Evolutionary conservation across 345 rosid species (phyloP).

Genomic region (Noccaea caerulescens): DNA sequence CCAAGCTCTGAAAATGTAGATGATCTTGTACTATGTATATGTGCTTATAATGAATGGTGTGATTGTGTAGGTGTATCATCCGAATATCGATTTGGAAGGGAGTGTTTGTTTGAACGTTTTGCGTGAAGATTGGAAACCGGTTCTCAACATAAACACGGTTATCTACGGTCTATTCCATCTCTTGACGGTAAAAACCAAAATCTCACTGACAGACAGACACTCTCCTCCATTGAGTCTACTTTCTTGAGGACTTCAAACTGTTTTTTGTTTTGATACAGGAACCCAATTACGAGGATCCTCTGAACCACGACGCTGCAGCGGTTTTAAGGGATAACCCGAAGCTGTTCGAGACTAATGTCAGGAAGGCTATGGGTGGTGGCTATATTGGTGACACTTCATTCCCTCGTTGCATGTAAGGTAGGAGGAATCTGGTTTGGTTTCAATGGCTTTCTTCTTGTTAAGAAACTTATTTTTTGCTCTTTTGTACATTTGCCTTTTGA

Average conservation of each 20-base stretch:
- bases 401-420: slow-evolving; percentile 60
- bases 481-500: slow-evolving; percentile 28
- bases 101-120: slow-evolving; percentile 91
- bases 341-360: slow-evolving; percentile 67
- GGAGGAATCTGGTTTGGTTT: slow-evolving; percentile 7
- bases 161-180: slow-evolving; percentile 92
- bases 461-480: slow-evolving; percentile 2
- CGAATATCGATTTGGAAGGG: slow-evolving; percentile 95
- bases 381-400: slow-evolving; percentile 70
- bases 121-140: slow-evolving; percentile 99
- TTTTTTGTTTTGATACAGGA: slow-evolving; percentile 53
- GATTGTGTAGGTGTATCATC: slow-evolving; percentile 75
- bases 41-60: neutral
- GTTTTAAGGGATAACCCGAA: slow-evolving; percentile 84
- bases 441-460: neutral
- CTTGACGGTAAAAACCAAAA: slow-evolving; percentile 64
- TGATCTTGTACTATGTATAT: neutral
- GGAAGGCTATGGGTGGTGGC: slow-evolving; percentile 83
- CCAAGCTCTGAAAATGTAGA: neutral
- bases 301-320: slow-evolving; percentile 89
- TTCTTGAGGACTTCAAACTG: neutral
- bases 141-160: slow-evolving; percentile 88
- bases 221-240: neutral
- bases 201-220: neutral
- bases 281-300: slow-evolving; percentile 92